Conservation (phyloP, 371 early-diverging fungal species). For the Batkoa obscura region DNA sequence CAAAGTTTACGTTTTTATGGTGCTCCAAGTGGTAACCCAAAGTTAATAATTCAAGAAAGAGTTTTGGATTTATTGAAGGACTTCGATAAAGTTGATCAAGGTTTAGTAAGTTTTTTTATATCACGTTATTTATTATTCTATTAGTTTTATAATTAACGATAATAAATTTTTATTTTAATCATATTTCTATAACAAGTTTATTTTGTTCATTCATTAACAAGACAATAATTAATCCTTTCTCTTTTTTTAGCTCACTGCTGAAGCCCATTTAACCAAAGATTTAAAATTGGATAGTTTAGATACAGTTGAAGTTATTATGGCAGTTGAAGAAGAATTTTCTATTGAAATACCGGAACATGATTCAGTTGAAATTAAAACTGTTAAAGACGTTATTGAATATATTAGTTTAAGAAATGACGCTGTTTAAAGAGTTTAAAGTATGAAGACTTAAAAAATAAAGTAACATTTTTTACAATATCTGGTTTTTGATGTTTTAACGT, state of each 20-base stretch:
- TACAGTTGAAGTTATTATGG: conserved; percentile 96
- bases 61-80: conserved; percentile 70
- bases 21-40: conserved; percentile 28
- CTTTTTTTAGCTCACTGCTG: conserved; percentile 60
- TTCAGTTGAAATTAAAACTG: conserved; percentile 83
- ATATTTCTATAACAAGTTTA: no score
- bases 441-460: no score
- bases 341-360: conserved; percentile 94
- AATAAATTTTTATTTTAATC: no score
- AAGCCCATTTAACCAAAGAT: conserved; percentile 79
- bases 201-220: no score
- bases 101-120: conserved; percentile 42
- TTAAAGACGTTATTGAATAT: conserved; percentile 74
- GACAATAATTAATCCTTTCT: no score
- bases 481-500: no score
- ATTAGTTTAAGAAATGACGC: conserved; percentile 58
- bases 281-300: conserved; percentile 90
- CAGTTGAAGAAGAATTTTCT: conserved; percentile 95
- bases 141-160: no score
- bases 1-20: no score
- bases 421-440: no score
- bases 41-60: conserved; percentile 50
- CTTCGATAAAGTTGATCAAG: conserved; percentile 83
- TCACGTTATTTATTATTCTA: background rate
- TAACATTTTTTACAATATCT: no score